phyloP scores from a whole-genome alignment of 2,329 filamentous ascomycete species.

The Pseudocercospora vitis region DNA sequence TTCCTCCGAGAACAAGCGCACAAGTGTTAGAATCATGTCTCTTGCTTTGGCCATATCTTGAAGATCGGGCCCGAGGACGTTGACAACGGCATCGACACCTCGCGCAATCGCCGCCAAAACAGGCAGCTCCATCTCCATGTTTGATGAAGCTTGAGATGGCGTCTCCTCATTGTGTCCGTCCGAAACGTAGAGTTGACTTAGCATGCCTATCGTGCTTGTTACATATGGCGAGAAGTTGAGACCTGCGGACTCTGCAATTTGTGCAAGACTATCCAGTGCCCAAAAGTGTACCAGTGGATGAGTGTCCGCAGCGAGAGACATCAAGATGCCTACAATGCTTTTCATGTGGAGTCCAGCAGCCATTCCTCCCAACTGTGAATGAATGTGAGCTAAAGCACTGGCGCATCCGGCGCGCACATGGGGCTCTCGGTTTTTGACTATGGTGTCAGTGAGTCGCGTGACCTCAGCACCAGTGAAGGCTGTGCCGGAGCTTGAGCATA shows the following conservation, averaged over 20 bases:
- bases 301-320: constrained; percentile 93
- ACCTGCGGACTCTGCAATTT: constrained; percentile 87
- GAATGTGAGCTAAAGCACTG: constrained; percentile 87
- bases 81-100: constrained; percentile 92
- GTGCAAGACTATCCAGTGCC: constrained; percentile 84
- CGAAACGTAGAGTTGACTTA: constrained; percentile 86
- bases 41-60: constrained; percentile 91
- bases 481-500: constrained; percentile 84
- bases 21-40: constrained; percentile 83
- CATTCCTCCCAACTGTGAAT: constrained; percentile 95
- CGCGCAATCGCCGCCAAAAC: constrained; percentile 80
- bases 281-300: constrained; percentile 95
- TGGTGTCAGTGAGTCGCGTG: constrained; percentile 88
- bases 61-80: constrained; percentile 90
- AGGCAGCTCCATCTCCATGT: constrained; percentile 80
- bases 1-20: constrained; percentile 72
- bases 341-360: constrained; percentile 94
- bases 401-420: constrained; percentile 92
- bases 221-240: constrained; percentile 90
- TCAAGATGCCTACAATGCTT: constrained; percentile 95
- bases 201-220: constrained; percentile 85
- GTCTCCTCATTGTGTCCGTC: constrained; percentile 90
- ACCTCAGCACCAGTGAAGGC: constrained; percentile 86
- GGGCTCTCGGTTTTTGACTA: constrained; percentile 89
- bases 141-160: constrained; percentile 77